Evolutionary conservation across 2,329 filamentous ascomycete species (phyloP), one percentile per base, ranked within the genome.

Genomic region (Neofusicoccum laricinum): DNA sequence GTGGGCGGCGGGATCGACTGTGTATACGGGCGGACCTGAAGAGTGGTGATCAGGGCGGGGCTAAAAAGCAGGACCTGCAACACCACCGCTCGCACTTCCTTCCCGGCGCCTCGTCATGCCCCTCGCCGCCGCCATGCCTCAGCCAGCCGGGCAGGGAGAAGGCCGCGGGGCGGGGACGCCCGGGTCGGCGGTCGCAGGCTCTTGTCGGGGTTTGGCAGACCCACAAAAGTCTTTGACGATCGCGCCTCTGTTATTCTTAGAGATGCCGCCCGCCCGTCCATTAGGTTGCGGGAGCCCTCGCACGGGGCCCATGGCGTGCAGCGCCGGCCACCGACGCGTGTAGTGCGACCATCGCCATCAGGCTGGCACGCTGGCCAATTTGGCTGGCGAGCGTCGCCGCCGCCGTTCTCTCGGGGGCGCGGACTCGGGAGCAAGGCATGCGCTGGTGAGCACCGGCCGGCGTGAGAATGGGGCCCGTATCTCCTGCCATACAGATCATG

Each of bases 1-100:
- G 40, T 38, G 30, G 14, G 55, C 41, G 55, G 55, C 34, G 49
- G 53, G 63, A 64, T 61, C 53, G 63, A 43, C 38, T 50, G 63
- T 19, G 46, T 25, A 51, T 36, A 45, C 43, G 21, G 41, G 51
- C 55, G 51, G 63, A 17, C 34, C 14, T 43, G 30, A 21, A 25
- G 53, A 61, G 57, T 40, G 55, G 53, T 59, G 45, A 64, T 64
- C 63, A 59, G 63, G 63, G 63, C 55, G 51, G 45, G 53, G 17
- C 63, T 46, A 41, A 50, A 64, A 64, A 41, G 61, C 61, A 63
- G 48, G 48, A 25, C 30, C 12, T 36, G 10, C 7, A n/a, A 59
- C 55, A 43, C 46, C 55, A 36, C 14, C 51, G 40, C 55, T 34
- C 55, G 55, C 55, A 46, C 55, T 45, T 59, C 30, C 10, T 46